A percentile compares a stretch with the other conserved stretches of the same genome.
These are phyloP conservation scores for Cylindrodendrum hubeiense DNA, from an alignment of 2,329 filamentous ascomycete species.

Conservation along the genomic window DNA sequence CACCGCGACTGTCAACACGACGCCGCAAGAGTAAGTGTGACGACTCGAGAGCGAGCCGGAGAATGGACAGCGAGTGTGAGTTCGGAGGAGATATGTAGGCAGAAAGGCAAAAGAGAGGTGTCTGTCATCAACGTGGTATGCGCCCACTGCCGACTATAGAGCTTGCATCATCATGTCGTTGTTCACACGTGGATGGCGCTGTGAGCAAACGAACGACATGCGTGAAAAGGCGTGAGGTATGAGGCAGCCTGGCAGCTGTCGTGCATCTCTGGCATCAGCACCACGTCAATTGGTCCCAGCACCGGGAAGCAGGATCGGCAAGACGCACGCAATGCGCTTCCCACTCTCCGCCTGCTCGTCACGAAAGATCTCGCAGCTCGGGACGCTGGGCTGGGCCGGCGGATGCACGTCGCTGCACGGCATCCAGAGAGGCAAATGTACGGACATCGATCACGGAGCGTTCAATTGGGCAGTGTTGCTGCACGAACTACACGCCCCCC, in stretches of 20 bases:
- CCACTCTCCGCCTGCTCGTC: constrained; percentile 18
- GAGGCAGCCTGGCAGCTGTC: constrained; percentile 3
- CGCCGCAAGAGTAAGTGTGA: neutral
- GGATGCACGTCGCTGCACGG: constrained; percentile 30
- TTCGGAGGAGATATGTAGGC: neutral
- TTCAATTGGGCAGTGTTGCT: constrained; percentile 23
- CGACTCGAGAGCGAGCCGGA: neutral
- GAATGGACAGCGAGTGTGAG: neutral
- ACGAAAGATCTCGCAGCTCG: constrained; percentile 27
- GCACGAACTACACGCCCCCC: constrained; percentile 41
- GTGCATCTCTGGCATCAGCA: constrained; percentile 2
- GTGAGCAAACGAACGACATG: constrained; percentile 3
- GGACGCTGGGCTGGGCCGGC: constrained; percentile 21
- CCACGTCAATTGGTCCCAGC: constrained; percentile 15
- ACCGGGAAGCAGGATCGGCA: constrained; percentile 21
- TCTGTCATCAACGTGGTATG: no score
- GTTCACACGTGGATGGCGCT: constrained; percentile 29
- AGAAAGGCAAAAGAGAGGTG: neutral
- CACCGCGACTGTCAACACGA: neutral
- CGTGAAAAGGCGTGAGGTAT: neutral
- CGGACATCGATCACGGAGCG: constrained; percentile 19
- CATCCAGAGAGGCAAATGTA: constrained; percentile 23
- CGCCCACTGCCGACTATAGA: constrained; percentile 2
- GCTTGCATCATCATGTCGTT: constrained; percentile 16
- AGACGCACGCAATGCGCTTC: constrained; percentile 28